Evolutionary conservation across 176 grass and related monocot genomes (phyloP).

Genomic region (Carex kokanica): DNA sequence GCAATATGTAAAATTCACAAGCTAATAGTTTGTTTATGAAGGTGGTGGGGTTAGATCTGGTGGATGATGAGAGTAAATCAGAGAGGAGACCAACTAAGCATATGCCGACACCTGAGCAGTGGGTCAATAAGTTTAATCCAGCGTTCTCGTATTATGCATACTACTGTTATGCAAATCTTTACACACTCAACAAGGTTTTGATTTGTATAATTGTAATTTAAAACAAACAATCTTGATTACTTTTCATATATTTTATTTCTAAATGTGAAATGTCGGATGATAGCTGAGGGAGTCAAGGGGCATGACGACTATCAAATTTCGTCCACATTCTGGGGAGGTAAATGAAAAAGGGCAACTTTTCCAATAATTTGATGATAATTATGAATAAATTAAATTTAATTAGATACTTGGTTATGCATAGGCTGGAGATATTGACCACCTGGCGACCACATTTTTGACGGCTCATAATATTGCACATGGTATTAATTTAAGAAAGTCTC

Average conservation of each 20-base stretch:
- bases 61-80: conserved; percentile 99
- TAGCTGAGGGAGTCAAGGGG: conserved; percentile 88
- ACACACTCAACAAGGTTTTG: conserved; percentile 83
- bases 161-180: conserved; percentile 90
- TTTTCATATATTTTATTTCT: conserved; percentile 18
- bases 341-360: neutral
- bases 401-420: conserved; percentile 37
- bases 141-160: conserved; percentile 92
- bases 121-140: conserved; percentile 95
- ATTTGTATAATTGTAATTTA: conserved; percentile 20
- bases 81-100: conserved; percentile 94
- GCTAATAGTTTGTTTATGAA: conserved; percentile 33
- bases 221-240: conserved; percentile 6
- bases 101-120: conserved; percentile 83
- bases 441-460: conserved; percentile 86
- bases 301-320: conserved; percentile 90
- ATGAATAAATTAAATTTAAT: conserved; percentile 13
- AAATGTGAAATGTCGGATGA: conserved; percentile 31
- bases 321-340: conserved; percentile 95
- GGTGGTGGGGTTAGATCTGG: conserved; percentile 95
- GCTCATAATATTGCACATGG: conserved; percentile 86
- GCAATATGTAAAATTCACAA: conserved; percentile 10
- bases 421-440: conserved; percentile 89
- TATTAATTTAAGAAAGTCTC: conserved; percentile 85
- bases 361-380: neutral